Conservation (phyloP, 192 early-diverging fungal species). For the Coemansia sp. region DNA sequence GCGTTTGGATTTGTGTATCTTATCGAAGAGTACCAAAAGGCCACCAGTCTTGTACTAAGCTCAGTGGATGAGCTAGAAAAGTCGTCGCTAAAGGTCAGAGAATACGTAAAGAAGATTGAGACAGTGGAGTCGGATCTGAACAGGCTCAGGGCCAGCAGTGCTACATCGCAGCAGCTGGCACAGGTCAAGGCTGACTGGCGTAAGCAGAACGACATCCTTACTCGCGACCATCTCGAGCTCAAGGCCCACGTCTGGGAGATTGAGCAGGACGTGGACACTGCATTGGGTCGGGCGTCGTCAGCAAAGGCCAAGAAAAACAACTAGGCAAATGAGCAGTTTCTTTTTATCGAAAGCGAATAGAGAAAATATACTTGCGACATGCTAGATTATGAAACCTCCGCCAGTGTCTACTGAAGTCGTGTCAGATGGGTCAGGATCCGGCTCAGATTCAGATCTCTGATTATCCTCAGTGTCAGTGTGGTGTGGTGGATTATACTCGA, state of each 20-base stretch:
- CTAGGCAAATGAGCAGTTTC: neutral
- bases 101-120: slow-evolving; percentile 79
- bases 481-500: neutral
- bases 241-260: slow-evolving; percentile 79
- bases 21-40: slow-evolving; percentile 81
- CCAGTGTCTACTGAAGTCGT: slow-evolving; percentile 11
- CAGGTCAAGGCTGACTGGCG: slow-evolving; percentile 52
- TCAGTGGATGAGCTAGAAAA: slow-evolving; percentile 78
- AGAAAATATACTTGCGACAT: neutral
- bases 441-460: neutral
- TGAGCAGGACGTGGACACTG: slow-evolving; percentile 52
- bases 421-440: neutral
- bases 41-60: slow-evolving; percentile 66
- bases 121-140: slow-evolving; percentile 65
- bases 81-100: slow-evolving; percentile 72
- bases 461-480: neutral
- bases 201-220: slow-evolving; percentile 64
- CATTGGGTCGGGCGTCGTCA: slow-evolving; percentile 19
- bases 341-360: neutral
- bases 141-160: slow-evolving; percentile 56
- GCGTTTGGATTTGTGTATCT: slow-evolving; percentile 80
- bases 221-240: slow-evolving; percentile 79
- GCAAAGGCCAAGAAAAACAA: slow-evolving; percentile 10
- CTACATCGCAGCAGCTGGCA: slow-evolving; percentile 58
- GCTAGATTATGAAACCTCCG: slow-evolving; percentile 13